These are phyloP conservation scores for Malus hybrid DNA, from an alignment of 331 rosid genomes.

Conservation along the genomic window DNA sequence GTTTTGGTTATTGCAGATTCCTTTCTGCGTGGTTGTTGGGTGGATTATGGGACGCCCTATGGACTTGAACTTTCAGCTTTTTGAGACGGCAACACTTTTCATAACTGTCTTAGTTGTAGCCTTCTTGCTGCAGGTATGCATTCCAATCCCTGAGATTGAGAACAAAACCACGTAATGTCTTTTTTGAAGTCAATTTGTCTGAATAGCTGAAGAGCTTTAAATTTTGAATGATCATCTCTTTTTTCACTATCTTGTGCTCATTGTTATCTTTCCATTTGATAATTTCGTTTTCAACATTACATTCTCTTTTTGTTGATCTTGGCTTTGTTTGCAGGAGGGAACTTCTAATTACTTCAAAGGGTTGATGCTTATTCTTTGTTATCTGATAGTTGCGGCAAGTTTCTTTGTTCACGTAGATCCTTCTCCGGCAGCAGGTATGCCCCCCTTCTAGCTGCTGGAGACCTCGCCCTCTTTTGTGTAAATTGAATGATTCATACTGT, in stretches of 20 bases:
- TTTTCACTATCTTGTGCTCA: neutral
- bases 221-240: neutral
- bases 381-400: conserved; percentile 78
- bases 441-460: neutral
- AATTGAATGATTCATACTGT: neutral
- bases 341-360: conserved; percentile 77
- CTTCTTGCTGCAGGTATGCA: conserved; percentile 71
- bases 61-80: conserved; percentile 82
- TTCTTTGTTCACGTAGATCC: conserved; percentile 73
- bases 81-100: conserved; percentile 71
- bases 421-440: conserved; percentile 1
- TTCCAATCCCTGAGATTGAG: neutral
- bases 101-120: conserved; percentile 69
- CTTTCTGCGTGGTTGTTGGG: conserved; percentile 62
- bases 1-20: conserved; percentile 54
- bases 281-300: neutral
- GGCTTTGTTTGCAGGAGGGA: conserved; percentile 60
- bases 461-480: neutral
- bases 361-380: conserved; percentile 72
- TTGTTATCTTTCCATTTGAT: neutral
- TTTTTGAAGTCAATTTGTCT: neutral
- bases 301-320: neutral
- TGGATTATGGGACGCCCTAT: conserved; percentile 66
- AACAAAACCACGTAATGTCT: neutral
- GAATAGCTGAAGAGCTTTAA: neutral